Conservation (phyloP, 371 early-diverging fungal species). For the Quaeritorhiza haematococci region DNA sequence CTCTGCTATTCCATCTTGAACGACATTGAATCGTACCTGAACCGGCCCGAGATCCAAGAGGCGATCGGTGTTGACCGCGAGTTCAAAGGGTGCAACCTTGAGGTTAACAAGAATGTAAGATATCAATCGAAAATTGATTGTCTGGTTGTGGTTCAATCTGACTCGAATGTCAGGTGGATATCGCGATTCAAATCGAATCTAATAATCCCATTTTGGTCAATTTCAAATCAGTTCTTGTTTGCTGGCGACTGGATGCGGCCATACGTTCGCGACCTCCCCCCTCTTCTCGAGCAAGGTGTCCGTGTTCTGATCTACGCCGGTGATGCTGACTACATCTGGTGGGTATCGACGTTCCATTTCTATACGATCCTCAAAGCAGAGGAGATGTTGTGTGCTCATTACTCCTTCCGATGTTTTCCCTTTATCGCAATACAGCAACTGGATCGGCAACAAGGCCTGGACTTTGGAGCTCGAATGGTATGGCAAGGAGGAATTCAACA, state of each 20-base stretch:
- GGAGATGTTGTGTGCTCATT: too few relatives aligned
- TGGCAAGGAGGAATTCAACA: slow-evolving; percentile 60
- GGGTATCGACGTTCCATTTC: too few relatives aligned
- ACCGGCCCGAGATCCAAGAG: slow-evolving; percentile 71
- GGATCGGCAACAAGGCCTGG: slow-evolving; percentile 95
- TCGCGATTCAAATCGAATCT: too few relatives aligned
- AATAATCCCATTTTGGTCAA: too few relatives aligned
- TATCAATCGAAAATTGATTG: too few relatives aligned
- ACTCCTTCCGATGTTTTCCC: too few relatives aligned
- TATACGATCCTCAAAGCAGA: too few relatives aligned
- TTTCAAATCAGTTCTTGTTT: slow-evolving; percentile 51
- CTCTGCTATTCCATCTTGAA: slow-evolving; percentile 80
- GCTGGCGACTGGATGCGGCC: slow-evolving; percentile 89
- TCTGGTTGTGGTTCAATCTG: too few relatives aligned
- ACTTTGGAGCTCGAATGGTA: slow-evolving; percentile 74
- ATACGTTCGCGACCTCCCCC: slow-evolving; percentile 67
- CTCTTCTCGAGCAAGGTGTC: slow-evolving; percentile 73
- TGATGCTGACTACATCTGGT: slow-evolving; percentile 51
- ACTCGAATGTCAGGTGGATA: too few relatives aligned
- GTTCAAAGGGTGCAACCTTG: slow-evolving; percentile 77
- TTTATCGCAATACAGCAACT: too few relatives aligned
- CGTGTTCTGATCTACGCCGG: slow-evolving; percentile 86
- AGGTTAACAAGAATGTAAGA: slow-evolving; percentile 73
- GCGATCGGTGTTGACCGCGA: slow-evolving; percentile 64
- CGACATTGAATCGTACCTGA: slow-evolving; percentile 53